Evolutionary conservation across 2,329 filamentous ascomycete species (phyloP).

Genomic region (Xylariaceae sp.): DNA sequence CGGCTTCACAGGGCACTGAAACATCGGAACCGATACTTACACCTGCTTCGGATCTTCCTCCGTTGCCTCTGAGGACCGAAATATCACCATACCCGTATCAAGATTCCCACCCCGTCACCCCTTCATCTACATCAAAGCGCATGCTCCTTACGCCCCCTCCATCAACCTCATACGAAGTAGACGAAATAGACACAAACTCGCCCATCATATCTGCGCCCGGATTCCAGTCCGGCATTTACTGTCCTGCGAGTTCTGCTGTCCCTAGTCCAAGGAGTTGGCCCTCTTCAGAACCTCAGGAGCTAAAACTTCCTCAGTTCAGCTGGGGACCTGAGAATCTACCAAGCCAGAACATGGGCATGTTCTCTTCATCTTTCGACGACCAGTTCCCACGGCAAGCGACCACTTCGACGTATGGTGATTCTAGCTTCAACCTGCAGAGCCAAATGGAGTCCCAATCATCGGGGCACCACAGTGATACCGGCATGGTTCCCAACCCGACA

Average conservation of each 20-base stretch:
- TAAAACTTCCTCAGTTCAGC: slow-evolving; percentile 23
- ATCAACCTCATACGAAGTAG: slow-evolving; percentile 43
- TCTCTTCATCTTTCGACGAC: slow-evolving; percentile 23
- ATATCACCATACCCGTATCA: slow-evolving; percentile 27
- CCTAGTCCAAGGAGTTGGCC: slow-evolving; percentile 45
- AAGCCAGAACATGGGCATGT: slow-evolving; percentile 13
- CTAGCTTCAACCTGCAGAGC: slow-evolving; percentile 5
- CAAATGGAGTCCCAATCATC: neutral
- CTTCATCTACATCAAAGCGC: slow-evolving; percentile 34
- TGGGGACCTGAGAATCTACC: slow-evolving; percentile 23
- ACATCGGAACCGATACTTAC: slow-evolving; percentile 24
- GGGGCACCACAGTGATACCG: neutral
- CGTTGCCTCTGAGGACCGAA: slow-evolving; percentile 19
- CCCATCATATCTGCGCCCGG: slow-evolving; percentile 33
- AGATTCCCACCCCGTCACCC: slow-evolving; percentile 26
- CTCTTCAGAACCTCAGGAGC: slow-evolving; percentile 26
- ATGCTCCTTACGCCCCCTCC: slow-evolving; percentile 47
- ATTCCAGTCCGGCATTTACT: slow-evolving; percentile 14
- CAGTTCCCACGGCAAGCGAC: slow-evolving; percentile 23
- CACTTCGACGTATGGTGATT: slow-evolving; percentile 13
- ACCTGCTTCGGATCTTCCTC: slow-evolving; percentile 10
- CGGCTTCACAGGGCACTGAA: slow-evolving; percentile 28
- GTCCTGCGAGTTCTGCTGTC: slow-evolving; percentile 20
- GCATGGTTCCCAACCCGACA: neutral
- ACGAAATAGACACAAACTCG: slow-evolving; percentile 48